phyloP scores from a whole-genome alignment of 2,329 filamentous ascomycete species.

The Capronia epimyces region DNA sequence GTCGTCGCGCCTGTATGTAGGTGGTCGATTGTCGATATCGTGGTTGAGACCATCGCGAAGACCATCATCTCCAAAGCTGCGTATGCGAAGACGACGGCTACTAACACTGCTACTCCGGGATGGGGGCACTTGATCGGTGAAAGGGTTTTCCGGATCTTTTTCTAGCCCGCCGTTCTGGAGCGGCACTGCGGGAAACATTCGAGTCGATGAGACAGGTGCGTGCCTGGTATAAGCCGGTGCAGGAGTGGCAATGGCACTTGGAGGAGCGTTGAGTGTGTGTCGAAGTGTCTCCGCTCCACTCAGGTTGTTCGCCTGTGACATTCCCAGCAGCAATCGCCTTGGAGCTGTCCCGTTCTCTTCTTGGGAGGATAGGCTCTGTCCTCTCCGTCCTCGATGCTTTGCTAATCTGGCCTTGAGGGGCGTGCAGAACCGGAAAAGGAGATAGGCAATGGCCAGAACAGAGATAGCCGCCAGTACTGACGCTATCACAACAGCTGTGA shows the following conservation, averaged over 20 bases:
- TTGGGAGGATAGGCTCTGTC: neutral
- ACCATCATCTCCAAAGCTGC: neutral
- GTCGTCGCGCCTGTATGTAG: neutral
- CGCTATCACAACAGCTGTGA: neutral
- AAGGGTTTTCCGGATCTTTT: neutral
- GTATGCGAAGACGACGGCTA: too few relatives aligned
- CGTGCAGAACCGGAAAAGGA: slow-evolving; percentile 2
- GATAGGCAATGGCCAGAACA: neutral
- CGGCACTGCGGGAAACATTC: neutral
- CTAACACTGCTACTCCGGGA: slow-evolving; percentile 2
- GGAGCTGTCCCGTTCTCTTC: neutral
- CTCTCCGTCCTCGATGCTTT: neutral
- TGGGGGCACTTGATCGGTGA: slow-evolving; percentile 3
- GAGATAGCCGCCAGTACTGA: neutral
- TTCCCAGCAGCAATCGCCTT: neutral
- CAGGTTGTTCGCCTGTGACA: neutral
- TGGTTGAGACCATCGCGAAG: neutral
- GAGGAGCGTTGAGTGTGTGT: neutral
- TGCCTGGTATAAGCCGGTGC: neutral
- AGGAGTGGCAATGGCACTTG: neutral
- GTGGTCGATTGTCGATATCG: neutral
- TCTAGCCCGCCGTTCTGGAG: neutral
- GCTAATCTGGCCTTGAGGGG: neutral
- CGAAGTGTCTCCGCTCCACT: neutral
- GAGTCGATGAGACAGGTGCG: neutral